phyloP scores from a whole-genome alignment of 768 basidiomycete species.

The Tricholoma saponaceum region DNA sequence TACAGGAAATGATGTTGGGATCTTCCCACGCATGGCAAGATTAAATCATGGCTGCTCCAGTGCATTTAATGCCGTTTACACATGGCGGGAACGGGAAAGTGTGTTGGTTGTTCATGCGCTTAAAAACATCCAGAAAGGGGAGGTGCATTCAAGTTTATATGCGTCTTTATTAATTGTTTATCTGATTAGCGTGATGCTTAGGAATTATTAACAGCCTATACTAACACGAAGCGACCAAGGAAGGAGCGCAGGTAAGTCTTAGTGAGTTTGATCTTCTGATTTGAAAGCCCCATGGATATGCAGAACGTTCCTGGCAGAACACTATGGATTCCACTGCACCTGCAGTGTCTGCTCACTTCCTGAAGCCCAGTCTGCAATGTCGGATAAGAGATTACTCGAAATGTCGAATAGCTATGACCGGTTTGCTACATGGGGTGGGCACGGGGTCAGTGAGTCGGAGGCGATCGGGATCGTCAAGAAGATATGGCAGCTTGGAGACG shows the following conservation, averaged over 20 bases:
- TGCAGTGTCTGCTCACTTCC: conserved; percentile 58
- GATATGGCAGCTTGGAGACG: conserved; percentile 56
- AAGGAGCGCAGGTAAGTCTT: conserved; percentile 45
- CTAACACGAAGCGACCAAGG: conserved; percentile 50
- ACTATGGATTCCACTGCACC: conserved; percentile 57
- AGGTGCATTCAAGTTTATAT: conserved; percentile 34
- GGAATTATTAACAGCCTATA: conserved; percentile 64
- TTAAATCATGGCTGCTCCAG: conserved; percentile 67
- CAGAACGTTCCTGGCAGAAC: conserved; percentile 44
- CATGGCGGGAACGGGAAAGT: conserved; percentile 48
- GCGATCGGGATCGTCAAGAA: conserved; percentile 43
- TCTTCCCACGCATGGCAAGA: conserved; percentile 67
- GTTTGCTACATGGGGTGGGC: conserved; percentile 47
- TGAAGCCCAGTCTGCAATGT: conserved; percentile 39
- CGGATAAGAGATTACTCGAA: conserved; percentile 44
- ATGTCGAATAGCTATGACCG: conserved; percentile 43
- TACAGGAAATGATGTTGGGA: conserved; percentile 47
- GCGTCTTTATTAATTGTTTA: not conserved
- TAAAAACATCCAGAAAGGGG: conserved; percentile 46
- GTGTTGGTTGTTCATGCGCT: conserved; percentile 55
- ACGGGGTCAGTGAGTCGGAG: conserved; percentile 40
- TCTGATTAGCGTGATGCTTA: conserved; percentile 16
- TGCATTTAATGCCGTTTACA: conserved; percentile 65
- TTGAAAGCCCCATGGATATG: conserved; percentile 1
- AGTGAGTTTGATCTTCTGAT: not conserved